Evolutionary conservation across 495 filamentous ascomycete species (phyloP).

Genomic region (Tuber calosporum): DNA sequence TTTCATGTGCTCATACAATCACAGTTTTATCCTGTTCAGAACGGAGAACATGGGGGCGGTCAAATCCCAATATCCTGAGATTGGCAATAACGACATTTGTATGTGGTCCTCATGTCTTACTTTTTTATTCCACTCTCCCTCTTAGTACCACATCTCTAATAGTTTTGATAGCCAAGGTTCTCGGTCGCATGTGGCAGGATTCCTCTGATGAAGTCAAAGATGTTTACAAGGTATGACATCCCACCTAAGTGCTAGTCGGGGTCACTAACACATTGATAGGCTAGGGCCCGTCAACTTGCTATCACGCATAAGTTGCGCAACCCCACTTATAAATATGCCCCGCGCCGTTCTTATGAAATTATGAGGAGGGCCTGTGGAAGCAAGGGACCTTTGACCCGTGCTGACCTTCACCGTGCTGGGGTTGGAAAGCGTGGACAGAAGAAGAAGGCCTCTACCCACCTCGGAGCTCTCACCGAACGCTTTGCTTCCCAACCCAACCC

Average conservation of each 20-base stretch:
- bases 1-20: background rate
- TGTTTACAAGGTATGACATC: conserved; percentile 19
- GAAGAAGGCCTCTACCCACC: too few species aligned
- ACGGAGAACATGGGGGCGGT: conserved; percentile 17
- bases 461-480: too few species aligned
- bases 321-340: conserved; percentile 25
- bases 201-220: conserved; percentile 11
- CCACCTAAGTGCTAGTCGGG: background rate
- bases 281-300: conserved; percentile 12
- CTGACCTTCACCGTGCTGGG: too few species aligned
- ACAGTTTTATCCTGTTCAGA: conserved; percentile 24
- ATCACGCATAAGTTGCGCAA: conserved; percentile 15
- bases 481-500: too few species aligned
- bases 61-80: conserved; percentile 17
- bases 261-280: conserved; percentile 10
- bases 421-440: too few species aligned
- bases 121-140: background rate
- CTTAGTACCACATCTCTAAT: background rate
- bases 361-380: too few species aligned
- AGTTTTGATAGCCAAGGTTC: conserved; percentile 15
- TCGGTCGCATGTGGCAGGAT: conserved; percentile 20
- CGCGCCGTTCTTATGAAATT: conserved; percentile 22
- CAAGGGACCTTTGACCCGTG: too few species aligned
- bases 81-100: conserved; percentile 30
- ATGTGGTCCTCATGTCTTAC: conserved; percentile 8